Evolutionary conservation across 768 basidiomycete genomes (phyloP), one percentile per base, ranked within the genome.

Genomic region (Suillus tomentosus): DNA sequence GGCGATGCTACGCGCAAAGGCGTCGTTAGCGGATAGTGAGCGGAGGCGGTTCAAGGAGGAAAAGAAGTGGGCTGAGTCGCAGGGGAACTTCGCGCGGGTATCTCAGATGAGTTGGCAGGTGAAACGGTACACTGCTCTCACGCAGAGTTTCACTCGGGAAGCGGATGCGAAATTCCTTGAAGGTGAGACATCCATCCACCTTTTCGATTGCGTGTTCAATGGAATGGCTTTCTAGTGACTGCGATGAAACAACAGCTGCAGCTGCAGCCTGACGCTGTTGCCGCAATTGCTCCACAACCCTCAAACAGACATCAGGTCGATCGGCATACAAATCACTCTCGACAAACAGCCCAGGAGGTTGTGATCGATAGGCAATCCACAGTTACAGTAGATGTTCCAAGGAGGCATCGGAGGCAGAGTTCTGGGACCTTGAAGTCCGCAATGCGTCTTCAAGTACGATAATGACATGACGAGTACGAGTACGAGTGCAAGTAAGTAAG

Each of bases 91-190:
- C 51, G 87, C 90, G 10, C 84, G 91, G 54, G 92, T 92, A 37
- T 79, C 82, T 34, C 88, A 95, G 78, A 86, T 94, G 81, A 87
- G 87, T 70, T 92, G 90, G 88, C 90, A 92, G 74, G 89, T 92
- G 64, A 89, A 90, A 78, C 84, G 88, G 22, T 94, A 91, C 75
- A 86, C 89, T 40, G 85, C 88, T 36, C 78, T 94, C 62, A 91
- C 89, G 84, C 87, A 92, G 75, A 90, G 89, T 65, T 94, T 91
- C 70, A 87, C 87, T 67, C 81, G 85, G 47, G 91, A 94, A 76
- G 92, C 92, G 27, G 91, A 92, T 67, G 73, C 82, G 11, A 87
- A 87, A 73, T 71, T 89, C 45, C 72, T 88, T 42, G 86, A 89
- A 80, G 86, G 91, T 91, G 56, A 61, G 77, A 74, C 27, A 47